Evolutionary conservation across 495 filamentous ascomycete genomes (phyloP), one percentile per base, ranked within the genome.

Genomic region (Trichoderma orchidacearum): DNA sequence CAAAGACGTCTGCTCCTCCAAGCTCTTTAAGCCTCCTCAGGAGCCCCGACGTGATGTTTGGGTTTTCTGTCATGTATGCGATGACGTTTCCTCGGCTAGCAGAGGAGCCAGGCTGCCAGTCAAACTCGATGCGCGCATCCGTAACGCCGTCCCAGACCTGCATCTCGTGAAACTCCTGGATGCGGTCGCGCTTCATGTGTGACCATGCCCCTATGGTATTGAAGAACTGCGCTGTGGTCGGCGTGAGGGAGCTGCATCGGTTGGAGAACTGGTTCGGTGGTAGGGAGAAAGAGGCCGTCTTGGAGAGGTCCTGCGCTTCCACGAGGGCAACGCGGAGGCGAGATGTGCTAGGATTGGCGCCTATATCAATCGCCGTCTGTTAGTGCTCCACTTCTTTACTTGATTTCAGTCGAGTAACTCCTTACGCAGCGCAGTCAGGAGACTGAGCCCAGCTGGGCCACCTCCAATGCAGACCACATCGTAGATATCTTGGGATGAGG

Each of bases 391-490:
- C 12, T 35, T 35, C n/a, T 34, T 12, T 18, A n/a, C 2, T 9
- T 2, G 21, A 5, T 50, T 15, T 50, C 15, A n/a, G 28, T 3
- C 11, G n/a, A 51, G 45, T 25, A 27, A 5, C 38, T 53, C 66
- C 83, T 68, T 78, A 95, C 90, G 83, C 38, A 99, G 78, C 60
- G 90, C 90, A 57, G 89, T 83, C 55, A 95, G 71, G 21, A 99
- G 79, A 61, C 88, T 91, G 41, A 99, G 74, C 52, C 94, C 94
- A 8, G 91, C 93, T 13, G 93, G 94, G n/a, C 94, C 94, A 28
- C 93, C 94, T 53, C 94, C 94, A 59, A 99, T 86, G 58, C 90
- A 93, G 53, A 96, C 90, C 30, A 97, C 86, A 80, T 96, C 91
- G 73, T 92, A 96, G 64, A 95, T 81, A 48, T 84, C 81, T 0